Evolutionary conservation across 257 asterid genomes (phyloP), one percentile per base, ranked within the genome.

Genomic region (Orobanche coerulescens): DNA sequence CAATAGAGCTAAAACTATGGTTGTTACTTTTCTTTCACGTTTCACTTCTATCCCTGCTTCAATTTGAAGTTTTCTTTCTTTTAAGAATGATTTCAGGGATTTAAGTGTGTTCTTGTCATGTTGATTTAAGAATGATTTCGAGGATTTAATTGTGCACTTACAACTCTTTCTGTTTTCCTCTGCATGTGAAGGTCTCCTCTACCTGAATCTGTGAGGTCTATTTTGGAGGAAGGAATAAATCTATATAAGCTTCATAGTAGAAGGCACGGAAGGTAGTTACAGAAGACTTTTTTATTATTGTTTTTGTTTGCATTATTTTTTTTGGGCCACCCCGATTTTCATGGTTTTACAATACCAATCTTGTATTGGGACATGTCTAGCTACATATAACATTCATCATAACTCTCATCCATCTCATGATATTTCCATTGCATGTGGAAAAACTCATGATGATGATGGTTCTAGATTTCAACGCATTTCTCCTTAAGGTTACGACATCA

Each of bases 211-310:
- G 82, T 92, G 76, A 78, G 65, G 58, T 81, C 93, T 77, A 71
- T 62, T 69, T 51, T 92, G 70, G 91, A 88, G 79, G 98, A 92
- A 75, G 98, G 96, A 61, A 72, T 92, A 59, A 72, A 69, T 69
- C 76, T 92, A 18, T 88, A 78, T 86, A 73, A 80, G 67, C 94
- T 86, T 61, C 98, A 92, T 72, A 64, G 71, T 18, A 68, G 43
- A 61, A 79, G 75, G 56, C 89, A 88, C 65, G 89, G 96, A 73
- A 88, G 95, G 96, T 76, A 31, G 36, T 69, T 48, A 59, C 39
- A 18, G 54, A 36, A 54, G 28, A 63, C 2, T 37, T 37, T 28
- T 20, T 54, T 28, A 19, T 51, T 49, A 12, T 65, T 60, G 15
- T 16, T 55, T 34, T 47, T 58, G 51, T 37, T 11, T 12, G 61